Evolutionary conservation across 2,329 filamentous ascomycete genomes (phyloP).

Genomic region (Paracorniculantispora psalliotae): DNA sequence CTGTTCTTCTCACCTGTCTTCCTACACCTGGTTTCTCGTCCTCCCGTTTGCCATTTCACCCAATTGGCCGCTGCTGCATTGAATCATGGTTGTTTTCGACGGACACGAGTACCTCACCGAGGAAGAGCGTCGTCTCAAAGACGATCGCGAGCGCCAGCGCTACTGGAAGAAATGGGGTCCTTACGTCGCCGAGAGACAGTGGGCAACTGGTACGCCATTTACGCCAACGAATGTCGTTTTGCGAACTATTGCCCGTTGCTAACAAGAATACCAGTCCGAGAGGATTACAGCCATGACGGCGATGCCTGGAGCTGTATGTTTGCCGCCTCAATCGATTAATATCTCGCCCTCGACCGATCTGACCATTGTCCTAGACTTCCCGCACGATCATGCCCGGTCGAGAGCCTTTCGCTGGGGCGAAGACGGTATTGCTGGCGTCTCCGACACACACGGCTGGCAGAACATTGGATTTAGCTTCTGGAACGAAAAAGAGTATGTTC

Average conservation of each 20-base stretch:
- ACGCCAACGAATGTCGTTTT: background rate
- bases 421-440: slow-evolving; percentile 93
- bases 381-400: slow-evolving; percentile 84
- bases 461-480: slow-evolving; percentile 96
- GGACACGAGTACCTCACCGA: slow-evolving; percentile 80
- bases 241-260: slow-evolving; percentile 12
- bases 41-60: background rate
- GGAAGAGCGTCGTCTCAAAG: slow-evolving; percentile 84
- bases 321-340: slow-evolving; percentile 21
- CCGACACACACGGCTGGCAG: slow-evolving; percentile 80
- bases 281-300: slow-evolving; percentile 85
- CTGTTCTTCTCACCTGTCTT: background rate
- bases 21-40: background rate
- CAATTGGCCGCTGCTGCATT: background rate
- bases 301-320: slow-evolving; percentile 90
- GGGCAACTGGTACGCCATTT: slow-evolving; percentile 69
- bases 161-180: slow-evolving; percentile 99
- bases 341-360: background rate
- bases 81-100: slow-evolving; percentile 81
- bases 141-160: slow-evolving; percentile 75
- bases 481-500: slow-evolving; percentile 86
- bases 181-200: slow-evolving; percentile 90
- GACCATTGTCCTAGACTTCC: slow-evolving; percentile 62
- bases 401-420: slow-evolving; percentile 93
- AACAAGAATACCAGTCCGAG: slow-evolving; percentile 54